A percentile compares a stretch with the other conserved stretches of the same genome.
phyloP scores from a whole-genome alignment of 108 stramenopile species.

The Stephanodiscus triporus region DNA sequence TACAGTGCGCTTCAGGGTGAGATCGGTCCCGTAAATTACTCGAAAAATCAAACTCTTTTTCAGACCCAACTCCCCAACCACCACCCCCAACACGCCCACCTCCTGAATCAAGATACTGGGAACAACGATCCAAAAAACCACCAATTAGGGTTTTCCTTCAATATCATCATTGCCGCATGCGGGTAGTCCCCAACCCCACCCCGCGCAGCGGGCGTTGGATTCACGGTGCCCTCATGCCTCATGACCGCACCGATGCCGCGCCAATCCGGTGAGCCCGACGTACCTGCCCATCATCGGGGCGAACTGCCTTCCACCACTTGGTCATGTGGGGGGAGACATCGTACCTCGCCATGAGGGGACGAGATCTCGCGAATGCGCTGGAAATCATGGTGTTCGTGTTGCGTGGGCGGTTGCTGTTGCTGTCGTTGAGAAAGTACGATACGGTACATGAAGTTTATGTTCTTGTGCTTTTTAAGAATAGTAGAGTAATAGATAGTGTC shows the following conservation, averaged over 20 bases:
- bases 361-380: conserved; percentile 33
- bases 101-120: too few species aligned
- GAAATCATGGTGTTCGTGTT: conserved; percentile 39
- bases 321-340: conserved; percentile 71
- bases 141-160: too few species aligned
- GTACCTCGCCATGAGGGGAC: conserved; percentile 49
- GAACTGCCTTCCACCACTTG: conserved; percentile 81
- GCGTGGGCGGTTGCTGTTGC: too few species aligned
- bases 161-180: too few species aligned
- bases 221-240: background rate
- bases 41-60: background rate
- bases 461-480: too few species aligned
- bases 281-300: conserved; percentile 80
- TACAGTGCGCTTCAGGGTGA: conserved; percentile 7
- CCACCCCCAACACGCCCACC: too few species aligned
- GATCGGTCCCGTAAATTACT: background rate
- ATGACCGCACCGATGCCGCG: background rate
- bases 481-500: too few species aligned
- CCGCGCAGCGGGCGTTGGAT: background rate
- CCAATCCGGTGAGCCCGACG: conserved; percentile 17
- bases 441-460: too few species aligned
- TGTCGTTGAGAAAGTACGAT: too few species aligned
- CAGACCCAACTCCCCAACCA: background rate
- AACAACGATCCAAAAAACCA: too few species aligned
- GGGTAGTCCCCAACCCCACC: too few species aligned